These are phyloP conservation scores for Claviceps spartinae DNA, from an alignment of 2,329 filamentous ascomycete genomes.

Conservation along the genomic window DNA sequence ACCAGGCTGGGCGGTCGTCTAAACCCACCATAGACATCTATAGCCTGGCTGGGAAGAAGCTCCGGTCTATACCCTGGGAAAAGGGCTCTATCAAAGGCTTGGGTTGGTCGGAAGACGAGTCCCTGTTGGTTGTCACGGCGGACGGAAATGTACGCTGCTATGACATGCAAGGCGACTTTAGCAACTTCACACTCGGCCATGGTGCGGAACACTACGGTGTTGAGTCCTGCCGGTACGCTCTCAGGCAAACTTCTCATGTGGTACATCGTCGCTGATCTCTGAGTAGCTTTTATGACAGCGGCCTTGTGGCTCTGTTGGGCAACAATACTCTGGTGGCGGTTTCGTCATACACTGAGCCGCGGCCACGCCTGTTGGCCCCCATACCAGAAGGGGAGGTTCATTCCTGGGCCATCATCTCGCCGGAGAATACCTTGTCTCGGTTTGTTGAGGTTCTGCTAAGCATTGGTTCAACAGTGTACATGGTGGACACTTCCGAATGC, in stretches of 20 bases:
- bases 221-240: constrained; percentile 52
- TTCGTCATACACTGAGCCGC: constrained; percentile 79
- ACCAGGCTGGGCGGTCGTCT: constrained; percentile 54
- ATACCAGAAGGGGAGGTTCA: constrained; percentile 68
- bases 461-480: constrained; percentile 69
- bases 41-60: constrained; percentile 78
- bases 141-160: constrained; percentile 88
- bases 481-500: constrained; percentile 77
- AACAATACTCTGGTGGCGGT: constrained; percentile 83
- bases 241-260: no score
- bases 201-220: constrained; percentile 82
- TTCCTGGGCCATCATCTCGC: constrained; percentile 81
- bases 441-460: constrained; percentile 88
- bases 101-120: constrained; percentile 94
- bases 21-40: constrained; percentile 90
- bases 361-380: constrained; percentile 67
- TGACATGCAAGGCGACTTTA: constrained; percentile 88
- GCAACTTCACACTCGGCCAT: constrained; percentile 82
- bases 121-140: constrained; percentile 71
- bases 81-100: constrained; percentile 75
- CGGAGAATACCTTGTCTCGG: constrained; percentile 74
- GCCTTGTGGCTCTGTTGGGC: constrained; percentile 82
- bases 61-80: constrained; percentile 82
- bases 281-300: constrained; percentile 63
- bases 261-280: neutral